phyloP scores from a whole-genome alignment of 2,329 filamentous ascomycete species.

The Corinectria fuckeliana region DNA sequence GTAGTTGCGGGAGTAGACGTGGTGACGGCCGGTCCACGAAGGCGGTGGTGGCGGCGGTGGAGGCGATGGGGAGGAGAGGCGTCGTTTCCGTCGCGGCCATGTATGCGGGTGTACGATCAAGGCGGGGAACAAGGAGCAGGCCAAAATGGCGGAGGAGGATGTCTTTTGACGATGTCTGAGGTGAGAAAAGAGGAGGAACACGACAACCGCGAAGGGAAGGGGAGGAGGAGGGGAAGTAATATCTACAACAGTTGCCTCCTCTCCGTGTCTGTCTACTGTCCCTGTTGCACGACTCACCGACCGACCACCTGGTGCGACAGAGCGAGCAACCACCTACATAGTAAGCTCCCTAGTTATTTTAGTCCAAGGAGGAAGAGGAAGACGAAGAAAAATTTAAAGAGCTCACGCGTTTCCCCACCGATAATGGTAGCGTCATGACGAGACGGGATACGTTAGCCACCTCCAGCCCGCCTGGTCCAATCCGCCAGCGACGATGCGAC shows the following conservation, averaged over 20 bases:
- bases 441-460: conserved; percentile 24
- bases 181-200: too few relatives aligned
- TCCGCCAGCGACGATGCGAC: not conserved
- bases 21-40: not conserved
- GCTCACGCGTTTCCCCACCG: conserved; percentile 40
- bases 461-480: not conserved
- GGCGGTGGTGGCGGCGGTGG: conserved; percentile 28
- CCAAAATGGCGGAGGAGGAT: not conserved
- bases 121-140: too few relatives aligned
- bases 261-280: too few relatives aligned
- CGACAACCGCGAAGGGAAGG: not conserved
- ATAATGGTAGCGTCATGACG: conserved; percentile 21
- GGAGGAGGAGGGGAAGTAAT: not conserved
- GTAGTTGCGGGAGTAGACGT: not conserved
- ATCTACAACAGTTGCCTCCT: too few relatives aligned
- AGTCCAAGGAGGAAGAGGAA: conserved; percentile 1
- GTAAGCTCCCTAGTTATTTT: too few relatives aligned
- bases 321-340: too few relatives aligned
- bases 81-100: conserved; percentile 29
- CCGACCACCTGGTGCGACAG: conserved; percentile 8
- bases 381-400: conserved; percentile 21
- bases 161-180: too few relatives aligned
- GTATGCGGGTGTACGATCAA: not conserved
- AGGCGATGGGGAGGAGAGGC: conserved; percentile 37
- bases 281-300: not conserved